A percentile compares a stretch with the other conserved stretches of the same genome.
phyloP scores from a whole-genome alignment of 2,329 filamentous ascomycete genomes.

The Fusarium sp. region DNA sequence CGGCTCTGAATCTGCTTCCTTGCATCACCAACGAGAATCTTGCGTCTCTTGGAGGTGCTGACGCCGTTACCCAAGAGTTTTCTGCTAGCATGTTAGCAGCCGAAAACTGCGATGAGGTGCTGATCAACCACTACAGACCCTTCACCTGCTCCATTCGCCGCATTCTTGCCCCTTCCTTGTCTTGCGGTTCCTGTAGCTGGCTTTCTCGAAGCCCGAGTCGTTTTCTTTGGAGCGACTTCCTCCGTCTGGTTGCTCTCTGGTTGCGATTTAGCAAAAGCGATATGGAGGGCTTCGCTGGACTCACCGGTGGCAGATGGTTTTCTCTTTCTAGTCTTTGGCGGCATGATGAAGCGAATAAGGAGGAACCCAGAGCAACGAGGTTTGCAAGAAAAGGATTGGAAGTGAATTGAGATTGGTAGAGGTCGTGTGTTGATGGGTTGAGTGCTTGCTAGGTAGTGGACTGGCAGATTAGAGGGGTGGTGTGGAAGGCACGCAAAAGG shows the following conservation, averaged over 20 bases:
- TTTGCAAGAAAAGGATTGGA: not conserved
- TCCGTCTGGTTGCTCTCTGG: constrained; percentile 27
- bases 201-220: constrained; percentile 21
- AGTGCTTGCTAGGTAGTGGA: not conserved
- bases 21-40: constrained; percentile 21
- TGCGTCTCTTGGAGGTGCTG: constrained; percentile 16
- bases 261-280: not conserved
- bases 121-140: not conserved
- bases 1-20: constrained; percentile 42
- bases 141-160: not conserved
- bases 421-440: not conserved
- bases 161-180: constrained; percentile 2
- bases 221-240: constrained; percentile 27
- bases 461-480: not conserved
- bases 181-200: not conserved
- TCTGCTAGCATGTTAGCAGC: not conserved
- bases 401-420: not conserved
- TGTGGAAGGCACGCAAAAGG: not conserved
- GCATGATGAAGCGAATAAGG: constrained; percentile 32
- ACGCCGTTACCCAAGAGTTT: not conserved
- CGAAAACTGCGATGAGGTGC: not conserved
- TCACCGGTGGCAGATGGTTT: constrained; percentile 39
- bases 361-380: not conserved
- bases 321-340: constrained; percentile 44
- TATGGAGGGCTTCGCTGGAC: not conserved